These are phyloP conservation scores for Saturnispora silvae DNA, from an alignment of 805 yeast species.

Conservation along the genomic window DNA sequence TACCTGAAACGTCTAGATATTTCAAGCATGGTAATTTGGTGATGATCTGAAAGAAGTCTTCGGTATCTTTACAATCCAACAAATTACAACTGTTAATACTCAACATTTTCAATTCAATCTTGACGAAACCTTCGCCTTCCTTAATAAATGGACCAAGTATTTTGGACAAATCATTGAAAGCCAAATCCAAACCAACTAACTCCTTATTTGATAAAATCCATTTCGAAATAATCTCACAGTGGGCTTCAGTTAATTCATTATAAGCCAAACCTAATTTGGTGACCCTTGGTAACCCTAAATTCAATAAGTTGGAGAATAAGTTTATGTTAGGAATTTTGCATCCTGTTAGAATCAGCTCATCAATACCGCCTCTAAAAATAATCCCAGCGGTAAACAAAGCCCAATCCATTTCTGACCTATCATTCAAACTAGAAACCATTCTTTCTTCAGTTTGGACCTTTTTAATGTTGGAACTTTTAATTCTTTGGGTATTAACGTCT, in stretches of 20 bases:
- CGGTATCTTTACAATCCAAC: conserved; percentile 39
- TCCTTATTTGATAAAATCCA: conserved; percentile 43
- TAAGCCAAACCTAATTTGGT: conserved; percentile 67
- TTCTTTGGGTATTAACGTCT: conserved; percentile 33
- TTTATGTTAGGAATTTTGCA: conserved; percentile 49
- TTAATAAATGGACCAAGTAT: conserved; percentile 31
- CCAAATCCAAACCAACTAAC: conserved; percentile 68
- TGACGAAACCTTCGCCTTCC: not conserved
- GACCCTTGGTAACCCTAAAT: conserved; percentile 47
- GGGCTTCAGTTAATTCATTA: conserved; percentile 52
- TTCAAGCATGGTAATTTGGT: conserved; percentile 48
- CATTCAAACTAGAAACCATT: conserved; percentile 38
- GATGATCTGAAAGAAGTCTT: conserved; percentile 37
- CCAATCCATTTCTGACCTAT: conserved; percentile 81
- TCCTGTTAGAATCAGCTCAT: conserved; percentile 72
- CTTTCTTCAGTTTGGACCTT: conserved; percentile 16
- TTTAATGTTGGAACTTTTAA: conserved; percentile 22
- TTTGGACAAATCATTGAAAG: conserved; percentile 60
- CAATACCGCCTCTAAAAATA: conserved; percentile 60
- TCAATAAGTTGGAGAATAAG: conserved; percentile 44
- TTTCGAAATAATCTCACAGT: conserved; percentile 41
- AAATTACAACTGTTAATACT: conserved; percentile 60
- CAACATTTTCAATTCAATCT: conserved; percentile 32
- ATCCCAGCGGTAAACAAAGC: conserved; percentile 59
- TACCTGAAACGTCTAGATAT: conserved; percentile 67